Evolutionary conservation across 2,329 filamentous ascomycete species (phyloP).

Genomic region (Pestalotiopsis sp.): DNA sequence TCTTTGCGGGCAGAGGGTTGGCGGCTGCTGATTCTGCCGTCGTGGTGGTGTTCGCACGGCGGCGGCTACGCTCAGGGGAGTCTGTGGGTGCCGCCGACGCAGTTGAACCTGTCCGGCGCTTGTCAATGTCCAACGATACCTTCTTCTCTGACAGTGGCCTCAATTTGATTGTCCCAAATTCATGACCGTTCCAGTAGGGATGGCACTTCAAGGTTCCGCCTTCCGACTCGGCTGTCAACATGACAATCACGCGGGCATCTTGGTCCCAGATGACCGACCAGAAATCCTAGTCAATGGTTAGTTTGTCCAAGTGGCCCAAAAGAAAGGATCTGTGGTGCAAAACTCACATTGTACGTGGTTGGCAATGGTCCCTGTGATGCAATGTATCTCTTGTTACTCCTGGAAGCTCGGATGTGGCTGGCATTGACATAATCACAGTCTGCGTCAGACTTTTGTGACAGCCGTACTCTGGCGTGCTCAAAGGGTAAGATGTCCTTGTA

Average conservation of each 20-base stretch:
- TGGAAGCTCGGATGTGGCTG: slow-evolving; percentile 77
- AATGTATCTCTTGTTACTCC: slow-evolving; percentile 91
- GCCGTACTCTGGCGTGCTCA: slow-evolving; percentile 85
- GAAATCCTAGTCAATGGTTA: slow-evolving; percentile 71
- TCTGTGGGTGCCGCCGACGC: slow-evolving; percentile 27
- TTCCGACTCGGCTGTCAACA: slow-evolving; percentile 93
- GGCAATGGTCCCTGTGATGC: slow-evolving; percentile 93
- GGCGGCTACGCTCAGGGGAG: slow-evolving; percentile 43
- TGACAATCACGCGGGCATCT: slow-evolving; percentile 91
- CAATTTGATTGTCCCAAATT: slow-evolving; percentile 78
- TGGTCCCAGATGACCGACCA: slow-evolving; percentile 98
- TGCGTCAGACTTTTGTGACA: slow-evolving; percentile 68
- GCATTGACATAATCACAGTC: slow-evolving; percentile 95
- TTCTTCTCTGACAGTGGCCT: slow-evolving; percentile 80
- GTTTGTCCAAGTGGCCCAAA: slow-evolving; percentile 9
- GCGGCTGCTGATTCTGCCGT: slow-evolving; percentile 38
- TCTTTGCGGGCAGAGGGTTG: slow-evolving; percentile 26
- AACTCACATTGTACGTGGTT: slow-evolving; percentile 81
- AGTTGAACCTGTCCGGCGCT: slow-evolving; percentile 44
- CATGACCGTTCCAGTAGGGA: slow-evolving; percentile 82
- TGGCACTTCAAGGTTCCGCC: slow-evolving; percentile 94
- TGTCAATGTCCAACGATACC: slow-evolving; percentile 73
- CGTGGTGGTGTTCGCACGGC: slow-evolving; percentile 58
- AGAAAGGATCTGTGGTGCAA: not conserved
- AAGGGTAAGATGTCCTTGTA: slow-evolving; percentile 99